Base-by-base conservation (phyloP, 352 stramenopile species). In the Phytophthora meadii region DNA sequence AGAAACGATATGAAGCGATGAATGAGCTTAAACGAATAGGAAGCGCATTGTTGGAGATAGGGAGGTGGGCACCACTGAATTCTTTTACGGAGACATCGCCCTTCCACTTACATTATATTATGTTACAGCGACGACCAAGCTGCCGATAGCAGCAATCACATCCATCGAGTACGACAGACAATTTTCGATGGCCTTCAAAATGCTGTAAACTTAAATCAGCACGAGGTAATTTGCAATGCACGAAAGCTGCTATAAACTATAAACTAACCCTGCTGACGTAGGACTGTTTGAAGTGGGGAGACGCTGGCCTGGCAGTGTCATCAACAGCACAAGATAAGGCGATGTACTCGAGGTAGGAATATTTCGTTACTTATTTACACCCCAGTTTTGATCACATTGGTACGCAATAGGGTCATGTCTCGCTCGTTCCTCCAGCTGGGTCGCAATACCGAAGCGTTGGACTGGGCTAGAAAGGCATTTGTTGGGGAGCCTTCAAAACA, bases 281-380 rank as follows among this genome's bases (percentile, higher is more conserved):
- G 81, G 73, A 81, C 15, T 85, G 79, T 25, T 74, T 88, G 32
- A 68, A 79, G 45, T 89, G 81, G 76, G 69, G 76, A 14, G 58
- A 77, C 28, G 45, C 73, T 15, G 81, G 76, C 7, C 60, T 72
- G 14, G 47, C 49, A 17, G 22, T 66, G 3, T 46, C 70, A 11
- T 65, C 69, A 49, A 54, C 44, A 34, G 32, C 47, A 52, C 49
- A 79, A 25, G 55, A 82, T 19, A 73, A 82, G 48, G 65, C 74
- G 11, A 78, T 72, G 11, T 92, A 88, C 61, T 81, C 84, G 69
- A 79, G 84, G 84, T 92, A 74, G 41, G 8, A 17, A 53, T 25
- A 9, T 24, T 34, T 44, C 32, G 19, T 36, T 36, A 10, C 15
- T 12, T 36, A 14, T 14, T 8, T 36, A 36, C 30, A 36, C 12